Conservation (phyloP, 2,329 filamentous ascomycete genomes). For the Alternaria solani region DNA sequence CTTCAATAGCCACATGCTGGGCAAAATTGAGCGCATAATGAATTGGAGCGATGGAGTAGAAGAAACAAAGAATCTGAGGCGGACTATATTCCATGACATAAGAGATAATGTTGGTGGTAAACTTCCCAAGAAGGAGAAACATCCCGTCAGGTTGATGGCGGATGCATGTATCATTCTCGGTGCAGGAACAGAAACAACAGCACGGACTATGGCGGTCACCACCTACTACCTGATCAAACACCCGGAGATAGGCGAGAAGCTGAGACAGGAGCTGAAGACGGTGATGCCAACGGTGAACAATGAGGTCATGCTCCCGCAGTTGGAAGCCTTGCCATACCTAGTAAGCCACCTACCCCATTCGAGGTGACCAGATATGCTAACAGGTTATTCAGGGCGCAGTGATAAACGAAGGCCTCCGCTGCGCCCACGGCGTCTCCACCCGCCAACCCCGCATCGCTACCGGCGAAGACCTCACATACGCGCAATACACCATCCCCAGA, state of each 20-base stretch:
- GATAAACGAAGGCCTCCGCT: slow-evolving; percentile 19
- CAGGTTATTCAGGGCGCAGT: background rate
- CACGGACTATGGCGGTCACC: slow-evolving; percentile 14
- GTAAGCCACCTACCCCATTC: background rate
- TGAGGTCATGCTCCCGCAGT: background rate
- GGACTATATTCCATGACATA: background rate
- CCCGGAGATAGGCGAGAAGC: background rate
- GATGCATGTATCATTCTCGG: slow-evolving; percentile 42
- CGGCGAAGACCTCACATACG: slow-evolving; percentile 25
- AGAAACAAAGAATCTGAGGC: background rate
- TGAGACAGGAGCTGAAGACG: background rate
- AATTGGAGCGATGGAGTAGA: background rate
- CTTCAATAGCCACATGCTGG: background rate
- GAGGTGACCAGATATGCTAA: background rate
- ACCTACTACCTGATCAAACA: background rate
- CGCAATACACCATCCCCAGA: slow-evolving; percentile 23
- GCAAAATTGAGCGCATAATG: background rate
- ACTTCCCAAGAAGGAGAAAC: slow-evolving; percentile 24
- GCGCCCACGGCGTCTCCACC: slow-evolving; percentile 35
- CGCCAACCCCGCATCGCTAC: slow-evolving; percentile 35
- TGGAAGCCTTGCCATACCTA: background rate
- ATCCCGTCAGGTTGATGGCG: slow-evolving; percentile 30
- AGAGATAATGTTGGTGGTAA: background rate
- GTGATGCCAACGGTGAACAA: background rate
- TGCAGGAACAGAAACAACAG: slow-evolving; percentile 47